Percentiles rank a stretch among this genome's conserved stretches.
Evolutionary conservation across 345 rosid species (phyloP).

Genomic region (Syzygium grande): DNA sequence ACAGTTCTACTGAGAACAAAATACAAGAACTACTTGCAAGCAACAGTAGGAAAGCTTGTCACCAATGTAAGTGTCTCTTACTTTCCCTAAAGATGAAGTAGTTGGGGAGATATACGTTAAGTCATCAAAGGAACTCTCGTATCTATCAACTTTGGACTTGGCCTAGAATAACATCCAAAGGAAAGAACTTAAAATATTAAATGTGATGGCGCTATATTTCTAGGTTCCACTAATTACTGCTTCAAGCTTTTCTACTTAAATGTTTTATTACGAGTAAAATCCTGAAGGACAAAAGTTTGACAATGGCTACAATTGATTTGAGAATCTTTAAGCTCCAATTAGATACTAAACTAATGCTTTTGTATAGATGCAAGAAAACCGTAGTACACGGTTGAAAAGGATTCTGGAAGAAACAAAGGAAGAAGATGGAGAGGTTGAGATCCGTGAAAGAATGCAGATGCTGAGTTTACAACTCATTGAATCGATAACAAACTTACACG

Average conservation of each 20-base stretch:
- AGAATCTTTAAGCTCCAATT: neutral
- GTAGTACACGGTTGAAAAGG: constrained; percentile 67
- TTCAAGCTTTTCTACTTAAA: neutral
- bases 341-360: neutral
- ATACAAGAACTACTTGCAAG: constrained; percentile 90
- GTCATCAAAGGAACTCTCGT: neutral
- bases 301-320: neutral
- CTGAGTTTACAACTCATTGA: constrained; percentile 61
- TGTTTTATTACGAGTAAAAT: neutral
- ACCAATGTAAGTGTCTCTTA: constrained; percentile 49
- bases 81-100: neutral
- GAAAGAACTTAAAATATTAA: neutral
- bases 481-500: constrained; percentile 69
- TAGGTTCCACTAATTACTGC: neutral
- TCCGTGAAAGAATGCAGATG: constrained; percentile 84
- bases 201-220: neutral
- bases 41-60: constrained; percentile 83
- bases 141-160: neutral
- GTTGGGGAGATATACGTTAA: neutral
- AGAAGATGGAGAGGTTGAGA: constrained; percentile 83
- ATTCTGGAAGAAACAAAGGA: constrained; percentile 85
- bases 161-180: neutral
- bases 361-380: constrained; percentile 66
- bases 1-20: constrained; percentile 85
- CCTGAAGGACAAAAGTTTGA: neutral